Base-by-base conservation (phyloP, 2,329 filamentous ascomycete species). In the Orbilia blumenaviensis region DNA sequence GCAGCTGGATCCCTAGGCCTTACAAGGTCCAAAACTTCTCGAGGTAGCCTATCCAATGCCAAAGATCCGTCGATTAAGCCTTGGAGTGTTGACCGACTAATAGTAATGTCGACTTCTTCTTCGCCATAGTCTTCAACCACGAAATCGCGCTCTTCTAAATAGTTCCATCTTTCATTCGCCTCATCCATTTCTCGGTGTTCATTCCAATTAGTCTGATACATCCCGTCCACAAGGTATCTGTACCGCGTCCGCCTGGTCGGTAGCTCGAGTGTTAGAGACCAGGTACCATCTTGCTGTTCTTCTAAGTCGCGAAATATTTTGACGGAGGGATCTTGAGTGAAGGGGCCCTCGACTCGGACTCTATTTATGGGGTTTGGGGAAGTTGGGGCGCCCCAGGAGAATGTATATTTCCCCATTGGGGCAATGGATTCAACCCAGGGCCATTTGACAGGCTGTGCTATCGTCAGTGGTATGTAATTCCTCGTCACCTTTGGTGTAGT, bases 201-300 rank as follows among this genome's bases (percentile, higher is more conserved):
- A 21, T 54, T 25, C 46, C 48, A 54, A 36, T 54, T 54, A 2
- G 46, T 52, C n/a, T 52, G 46, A 27, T 52, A 52, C 46, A 32
- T 52, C 6, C 46, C 46, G 7, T 52, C 46, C n/a, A 52, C 27
- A 3, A 54, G 27, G 16, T 54, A 54, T 12, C 48, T 16, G 14
- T 54, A 54, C 14, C 27, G 27, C 48, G 23, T 54, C 23, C n/a
- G 14, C 27, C 29, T 54, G 29, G 8, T 16, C 1, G 48, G 48
- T 36, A 54, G 0, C 16, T 54, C 48, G 6, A 54, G 16, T 14
- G 48, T 54, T 10, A 36, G 27, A 16, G 48, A 54, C 48, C 48
- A 54, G 14, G 48, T 54, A 8, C 29, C 29, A 16, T 54, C 29
- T 32, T 6, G 48, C 8, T 34, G 29, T 6, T 16, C 10, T 36